phyloP scores from a whole-genome alignment of 129 eudicot species.

The Ambrosia artemisiifolia region DNA sequence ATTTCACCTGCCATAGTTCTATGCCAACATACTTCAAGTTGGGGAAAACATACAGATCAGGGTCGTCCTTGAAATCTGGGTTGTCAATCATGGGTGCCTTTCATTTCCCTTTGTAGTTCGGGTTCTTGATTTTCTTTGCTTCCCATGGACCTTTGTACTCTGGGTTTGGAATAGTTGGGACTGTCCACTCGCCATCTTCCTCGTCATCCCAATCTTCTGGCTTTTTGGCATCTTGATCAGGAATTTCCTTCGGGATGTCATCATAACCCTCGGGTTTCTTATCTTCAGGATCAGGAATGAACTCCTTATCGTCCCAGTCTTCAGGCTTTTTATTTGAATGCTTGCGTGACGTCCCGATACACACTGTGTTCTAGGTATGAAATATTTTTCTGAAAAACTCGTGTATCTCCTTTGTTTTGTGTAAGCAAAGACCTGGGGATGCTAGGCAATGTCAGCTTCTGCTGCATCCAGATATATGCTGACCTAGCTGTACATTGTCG shows the following conservation, averaged over 20 bases:
- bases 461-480: too few species aligned
- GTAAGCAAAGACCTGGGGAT: too few species aligned
- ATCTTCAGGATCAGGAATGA: too few species aligned
- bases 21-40: constrained; percentile 85
- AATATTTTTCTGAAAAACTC: too few species aligned
- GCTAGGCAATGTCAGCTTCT: too few species aligned
- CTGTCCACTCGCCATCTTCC: constrained; percentile 99
- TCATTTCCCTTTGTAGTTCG: constrained; percentile 97
- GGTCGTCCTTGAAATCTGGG: constrained; percentile 98
- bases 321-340: too few species aligned
- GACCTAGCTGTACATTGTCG: too few species aligned
- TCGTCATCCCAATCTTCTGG: constrained; percentile 99
- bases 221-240: constrained; percentile 85
- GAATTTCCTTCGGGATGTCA: constrained; percentile 84
- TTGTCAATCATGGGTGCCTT: constrained; percentile 98
- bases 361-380: too few species aligned
- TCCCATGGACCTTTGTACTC: constrained; percentile 99
- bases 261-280: constrained; percentile 99
- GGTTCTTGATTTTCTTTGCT: constrained; percentile 95
- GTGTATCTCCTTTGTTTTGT: too few species aligned
- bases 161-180: constrained; percentile 91
- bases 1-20: constrained; percentile 99
- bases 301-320: too few species aligned
- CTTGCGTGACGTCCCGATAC: too few species aligned
- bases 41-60: constrained; percentile 89